Base-by-base conservation (phyloP, 2,329 filamentous ascomycete species). In the Aspergillus novofumigatus region DNA sequence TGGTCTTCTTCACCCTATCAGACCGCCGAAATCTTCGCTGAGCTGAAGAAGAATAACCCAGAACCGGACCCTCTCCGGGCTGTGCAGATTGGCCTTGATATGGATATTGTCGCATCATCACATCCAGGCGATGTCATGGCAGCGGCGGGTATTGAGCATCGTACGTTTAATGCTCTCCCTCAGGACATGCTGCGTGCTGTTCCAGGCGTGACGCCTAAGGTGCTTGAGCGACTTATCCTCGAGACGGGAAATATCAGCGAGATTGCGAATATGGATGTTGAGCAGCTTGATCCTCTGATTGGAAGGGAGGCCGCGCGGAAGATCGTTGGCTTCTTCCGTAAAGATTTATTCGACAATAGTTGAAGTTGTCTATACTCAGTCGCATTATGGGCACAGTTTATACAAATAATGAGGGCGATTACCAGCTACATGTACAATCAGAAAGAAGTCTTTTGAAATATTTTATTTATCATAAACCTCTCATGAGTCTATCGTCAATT, bases 1-100 rank as follows among this genome's bases (percentile, higher is more conserved):
- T 99, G 94, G 94, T 94, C 90, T 8, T 90, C 86, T 8, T 92
- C 88, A 10, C 93, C 94, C 0, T 96, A 96, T 70, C 92, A 99
- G 73, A 97, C 94, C 0, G 94, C 94, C 1, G 92, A 97, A 77
- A 97, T 99, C 60, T 97, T 99, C 71, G 88, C 92, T 67, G 88
- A 91, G 63, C 83, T 99, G 54, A 99, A 99, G 78, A 89, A 91
- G 63, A 88, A 92, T 67, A 89, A 93, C 65, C 81, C 87, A 3
- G 94, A 99, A 75, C 94, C 94, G 0, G 92, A 99, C 71, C 94
- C 94, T 1, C 82, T 96, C 38, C 86, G 86, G 3, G 94, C 94
- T 0, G 92, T 96, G 7, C 86, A 89, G 58, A 84, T 92, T 2
- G 94, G 94, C 0, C 78, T 99, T 0, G 86, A 90, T 63, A 76